Conservation (phyloP, 2,329 filamentous ascomycete genomes). For the Drechslerella coelobrocha region DNA sequence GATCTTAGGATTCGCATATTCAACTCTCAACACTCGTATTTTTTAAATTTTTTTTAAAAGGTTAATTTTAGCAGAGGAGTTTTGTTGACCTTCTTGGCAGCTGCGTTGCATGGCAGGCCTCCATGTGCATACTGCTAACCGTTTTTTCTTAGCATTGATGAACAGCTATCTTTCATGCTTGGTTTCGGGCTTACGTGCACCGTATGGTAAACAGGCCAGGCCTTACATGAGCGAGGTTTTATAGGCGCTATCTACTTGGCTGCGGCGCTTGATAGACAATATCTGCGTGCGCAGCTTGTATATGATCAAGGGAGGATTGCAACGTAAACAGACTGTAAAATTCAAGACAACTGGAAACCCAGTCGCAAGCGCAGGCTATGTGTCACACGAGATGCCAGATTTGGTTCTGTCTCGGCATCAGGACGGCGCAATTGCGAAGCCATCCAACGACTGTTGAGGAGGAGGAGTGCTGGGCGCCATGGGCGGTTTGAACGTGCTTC, state of each 20-base stretch:
- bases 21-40: too few species aligned
- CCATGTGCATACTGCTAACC: background rate
- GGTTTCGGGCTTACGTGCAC: too few species aligned
- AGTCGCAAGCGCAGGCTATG: background rate
- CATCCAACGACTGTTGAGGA: background rate
- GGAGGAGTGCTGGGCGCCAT: background rate
- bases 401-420: background rate
- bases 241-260: constrained; percentile 4
- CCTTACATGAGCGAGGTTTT: background rate
- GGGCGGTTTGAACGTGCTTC: background rate
- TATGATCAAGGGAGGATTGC: constrained; percentile 1
- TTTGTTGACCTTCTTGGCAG: background rate
- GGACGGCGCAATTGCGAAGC: background rate
- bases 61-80: constrained; percentile 8
- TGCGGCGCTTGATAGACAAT: constrained; percentile 1
- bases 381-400: background rate
- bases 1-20: too few species aligned
- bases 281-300: background rate
- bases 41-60: too few species aligned
- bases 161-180: background rate
- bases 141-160: background rate
- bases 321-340: too few species aligned
- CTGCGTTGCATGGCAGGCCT: background rate
- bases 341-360: too few species aligned
- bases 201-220: too few species aligned